Evolutionary conservation across 352 stramenopile species (phyloP).

Genomic region (Aphanomyces stellatus): DNA sequence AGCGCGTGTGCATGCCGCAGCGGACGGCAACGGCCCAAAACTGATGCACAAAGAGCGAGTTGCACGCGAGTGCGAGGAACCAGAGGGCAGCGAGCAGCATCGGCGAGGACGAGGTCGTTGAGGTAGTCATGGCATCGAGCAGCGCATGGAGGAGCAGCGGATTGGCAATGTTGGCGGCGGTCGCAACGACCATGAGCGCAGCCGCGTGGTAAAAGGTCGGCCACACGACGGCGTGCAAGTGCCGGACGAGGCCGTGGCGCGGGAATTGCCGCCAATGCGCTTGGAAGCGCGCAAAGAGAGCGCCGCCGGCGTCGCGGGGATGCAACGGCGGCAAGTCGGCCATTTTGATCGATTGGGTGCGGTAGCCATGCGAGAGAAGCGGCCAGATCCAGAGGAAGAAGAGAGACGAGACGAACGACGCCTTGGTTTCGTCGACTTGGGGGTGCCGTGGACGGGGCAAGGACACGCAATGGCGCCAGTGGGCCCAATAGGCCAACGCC

Average conservation of each 20-base stretch:
- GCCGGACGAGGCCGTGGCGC: not conserved
- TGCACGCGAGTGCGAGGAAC: not conserved
- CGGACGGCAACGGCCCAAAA: slow-evolving; percentile 17
- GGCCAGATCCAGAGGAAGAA: slow-evolving; percentile 20
- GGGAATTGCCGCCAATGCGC: not conserved
- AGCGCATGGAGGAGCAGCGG: not conserved
- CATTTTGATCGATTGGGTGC: not conserved
- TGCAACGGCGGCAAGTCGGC: slow-evolving; percentile 5
- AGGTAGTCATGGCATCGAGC: not conserved
- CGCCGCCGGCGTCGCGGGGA: not conserved
- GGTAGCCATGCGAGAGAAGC: not conserved
- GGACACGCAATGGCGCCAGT: not conserved
- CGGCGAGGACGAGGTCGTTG: too few relatives aligned
- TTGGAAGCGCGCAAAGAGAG: not conserved
- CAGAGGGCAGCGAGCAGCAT: not conserved
- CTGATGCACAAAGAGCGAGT: slow-evolving; percentile 13
- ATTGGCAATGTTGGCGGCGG: not conserved
- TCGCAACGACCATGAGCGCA: not conserved
- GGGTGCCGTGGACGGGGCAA: not conserved
- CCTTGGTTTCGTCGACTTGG: not conserved
- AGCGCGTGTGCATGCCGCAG: slow-evolving; percentile 15
- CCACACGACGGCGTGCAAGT: slow-evolving; percentile 12
- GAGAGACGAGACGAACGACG: not conserved
- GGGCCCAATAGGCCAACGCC: not conserved
- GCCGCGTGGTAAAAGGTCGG: slow-evolving; percentile 1